Conservation (phyloP, 2,329 filamentous ascomycete genomes). For the Penicillium sp. region DNA sequence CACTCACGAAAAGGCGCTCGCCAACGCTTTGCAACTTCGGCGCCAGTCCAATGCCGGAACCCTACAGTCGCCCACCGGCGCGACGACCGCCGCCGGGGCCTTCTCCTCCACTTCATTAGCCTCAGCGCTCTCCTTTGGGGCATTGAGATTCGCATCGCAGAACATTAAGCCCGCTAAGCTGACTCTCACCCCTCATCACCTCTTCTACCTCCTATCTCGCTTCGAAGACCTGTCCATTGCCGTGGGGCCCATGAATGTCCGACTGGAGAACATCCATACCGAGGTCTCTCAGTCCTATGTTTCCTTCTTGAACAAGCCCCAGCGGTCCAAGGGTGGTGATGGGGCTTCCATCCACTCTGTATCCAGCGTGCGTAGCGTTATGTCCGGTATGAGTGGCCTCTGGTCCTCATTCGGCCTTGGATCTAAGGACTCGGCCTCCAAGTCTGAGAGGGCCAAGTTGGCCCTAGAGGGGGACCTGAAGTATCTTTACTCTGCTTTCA, state of each 20-base stretch:
- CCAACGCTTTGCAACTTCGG: constrained; percentile 87
- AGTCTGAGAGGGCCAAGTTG: constrained; percentile 86
- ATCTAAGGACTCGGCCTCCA: constrained; percentile 74
- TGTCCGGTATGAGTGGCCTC: constrained; percentile 92
- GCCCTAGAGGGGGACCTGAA: constrained; percentile 84
- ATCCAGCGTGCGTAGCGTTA: constrained; percentile 93
- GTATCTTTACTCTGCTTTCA: constrained; percentile 97
- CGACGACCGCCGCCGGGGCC: constrained; percentile 58
- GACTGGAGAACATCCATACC: constrained; percentile 90
- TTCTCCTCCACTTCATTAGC: constrained; percentile 72
- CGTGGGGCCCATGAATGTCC: constrained; percentile 94
- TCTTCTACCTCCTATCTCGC: constrained; percentile 92
- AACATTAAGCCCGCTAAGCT: constrained; percentile 86
- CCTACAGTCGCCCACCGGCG: constrained; percentile 47
- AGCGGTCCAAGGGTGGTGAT: constrained; percentile 76
- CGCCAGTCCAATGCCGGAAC: constrained; percentile 69
- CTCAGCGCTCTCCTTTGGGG: constrained; percentile 80
- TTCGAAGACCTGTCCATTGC: constrained; percentile 90
- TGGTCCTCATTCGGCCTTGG: constrained; percentile 87
- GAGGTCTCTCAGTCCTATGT: constrained; percentile 86
- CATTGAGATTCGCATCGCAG: constrained; percentile 80
- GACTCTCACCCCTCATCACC: constrained; percentile 89
- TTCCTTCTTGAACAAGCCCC: constrained; percentile 84
- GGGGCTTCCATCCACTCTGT: constrained; percentile 89
- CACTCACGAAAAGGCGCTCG: constrained; percentile 94